Conservation (phyloP, 169 alveolate genomes). For the Plasmodium malariae region DNA sequence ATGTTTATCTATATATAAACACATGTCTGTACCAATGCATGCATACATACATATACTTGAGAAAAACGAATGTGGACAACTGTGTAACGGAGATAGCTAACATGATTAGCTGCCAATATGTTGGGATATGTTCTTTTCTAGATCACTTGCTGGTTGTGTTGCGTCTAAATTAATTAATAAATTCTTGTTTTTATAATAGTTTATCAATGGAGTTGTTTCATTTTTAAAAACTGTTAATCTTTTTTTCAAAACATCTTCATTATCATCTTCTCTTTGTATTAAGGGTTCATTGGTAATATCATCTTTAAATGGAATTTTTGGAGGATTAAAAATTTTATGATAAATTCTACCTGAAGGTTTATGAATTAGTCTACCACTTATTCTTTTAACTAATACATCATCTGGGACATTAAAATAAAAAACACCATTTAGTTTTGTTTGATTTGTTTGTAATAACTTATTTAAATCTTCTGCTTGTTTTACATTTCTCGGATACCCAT, state of each 20-base stretch:
- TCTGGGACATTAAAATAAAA: conserved; percentile 93
- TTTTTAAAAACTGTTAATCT: conserved; percentile 81
- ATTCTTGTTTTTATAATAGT: conserved; percentile 78
- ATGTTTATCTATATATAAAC: background rate
- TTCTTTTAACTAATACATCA: conserved; percentile 90
- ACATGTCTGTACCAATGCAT: background rate
- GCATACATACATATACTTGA: background rate
- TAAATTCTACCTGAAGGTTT: conserved; percentile 95
- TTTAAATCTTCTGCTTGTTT: conserved; percentile 92
- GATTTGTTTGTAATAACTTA: conserved; percentile 71
- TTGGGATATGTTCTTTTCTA: conserved; percentile 73
- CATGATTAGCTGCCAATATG: conserved; percentile 39
- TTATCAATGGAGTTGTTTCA: conserved; percentile 82
- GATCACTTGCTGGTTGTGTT: conserved; percentile 76
- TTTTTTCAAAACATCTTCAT: conserved; percentile 79
- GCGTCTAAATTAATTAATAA: conserved; percentile 80
- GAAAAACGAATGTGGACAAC: background rate
- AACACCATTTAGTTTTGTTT: conserved; percentile 85
- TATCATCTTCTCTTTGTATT: conserved; percentile 80
- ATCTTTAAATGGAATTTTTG: conserved; percentile 89
- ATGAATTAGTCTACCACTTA: conserved; percentile 94
- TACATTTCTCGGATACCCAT: conserved; percentile 96
- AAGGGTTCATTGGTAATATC: conserved; percentile 90
- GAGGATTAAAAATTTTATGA: conserved; percentile 94
- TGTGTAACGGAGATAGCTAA: background rate